Base-by-base conservation (phyloP, 495 filamentous ascomycete species). In the Neurospora sp. region DNA sequence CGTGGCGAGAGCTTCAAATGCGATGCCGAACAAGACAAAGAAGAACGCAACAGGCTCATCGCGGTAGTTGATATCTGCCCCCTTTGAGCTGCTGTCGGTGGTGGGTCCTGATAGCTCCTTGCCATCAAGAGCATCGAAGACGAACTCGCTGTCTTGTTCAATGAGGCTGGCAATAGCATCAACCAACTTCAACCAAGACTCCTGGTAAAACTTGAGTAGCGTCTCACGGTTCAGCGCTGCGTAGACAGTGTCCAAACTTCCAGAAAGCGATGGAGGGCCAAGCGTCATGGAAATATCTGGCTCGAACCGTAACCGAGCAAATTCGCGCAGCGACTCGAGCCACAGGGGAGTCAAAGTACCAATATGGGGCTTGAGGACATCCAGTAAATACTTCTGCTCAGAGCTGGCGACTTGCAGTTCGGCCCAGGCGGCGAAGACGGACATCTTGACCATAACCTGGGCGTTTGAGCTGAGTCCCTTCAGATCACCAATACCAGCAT, bases 21-120 rank as follows among this genome's bases (percentile, higher is more conserved):
- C 94, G 72, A 99, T 91, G 35, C 96, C 96, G 77, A 98, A 99
- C 1, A 99, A 87, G 11, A 99, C 94, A 77, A 99, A 99, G 83
- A 99, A 99, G 86, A 99, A 99, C 1, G 96, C 96, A 18, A 98
- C 94, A 0, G 96, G 96, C 79, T 99, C 96, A 78, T 98, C 95
- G 23, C 96, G 93, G 78, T 98, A 98, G 78, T 98, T 97, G 81
- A 99, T 98, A 76, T 93, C 92, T 16, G 89, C 87, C 3, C 83
- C 85, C 71, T 85, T 87, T 4, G 83, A 80, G 14, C 81, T 79
- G 5, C 84, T 89, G 78, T 90, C 87, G 3, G 82, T 76, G 39
- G 84, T 79, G 5, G 85, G 78, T 2, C 78, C 81, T 31, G 89
- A 82, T 12, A 88, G 83, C 71, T 90, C 88, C 81, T 94, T 97